Conservation (phyloP, 2,329 filamentous ascomycete species). For the Sarocladium strictum region DNA sequence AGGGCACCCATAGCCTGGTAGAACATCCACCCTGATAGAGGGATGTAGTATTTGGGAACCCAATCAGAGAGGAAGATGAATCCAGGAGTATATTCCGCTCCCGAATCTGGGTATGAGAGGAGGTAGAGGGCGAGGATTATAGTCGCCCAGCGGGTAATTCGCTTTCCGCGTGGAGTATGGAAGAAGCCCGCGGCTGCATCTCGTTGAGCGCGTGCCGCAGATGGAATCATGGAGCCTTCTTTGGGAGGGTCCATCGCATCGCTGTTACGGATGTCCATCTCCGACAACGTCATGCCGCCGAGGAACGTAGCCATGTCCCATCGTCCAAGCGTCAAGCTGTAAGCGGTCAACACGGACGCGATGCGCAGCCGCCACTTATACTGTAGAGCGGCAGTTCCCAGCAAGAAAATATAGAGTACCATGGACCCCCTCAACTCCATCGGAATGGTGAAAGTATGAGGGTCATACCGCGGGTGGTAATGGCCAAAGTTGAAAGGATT, state of each 20-base stretch:
- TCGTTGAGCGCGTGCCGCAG: neutral
- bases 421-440: slow-evolving; percentile 36
- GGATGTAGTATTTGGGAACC: slow-evolving; percentile 29
- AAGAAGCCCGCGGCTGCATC: neutral
- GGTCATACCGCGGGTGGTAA: slow-evolving; percentile 33
- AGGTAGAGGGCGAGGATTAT: slow-evolving; percentile 29
- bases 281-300: slow-evolving; percentile 30
- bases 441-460: slow-evolving; percentile 35
- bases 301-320: slow-evolving; percentile 36
- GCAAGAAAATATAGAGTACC: slow-evolving; percentile 32
- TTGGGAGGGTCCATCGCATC: slow-evolving; percentile 10
- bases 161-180: neutral
- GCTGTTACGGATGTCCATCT: slow-evolving; percentile 26
- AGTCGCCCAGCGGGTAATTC: slow-evolving; percentile 19
- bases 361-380: slow-evolving; percentile 26
- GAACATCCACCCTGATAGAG: slow-evolving; percentile 32
- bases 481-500: slow-evolving; percentile 34
- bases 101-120: slow-evolving; percentile 33
- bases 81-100: slow-evolving; percentile 31
- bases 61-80: slow-evolving; percentile 27
- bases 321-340: slow-evolving; percentile 27
- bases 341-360: slow-evolving; percentile 23
- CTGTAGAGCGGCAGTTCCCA: slow-evolving; percentile 30
- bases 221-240: slow-evolving; percentile 8
- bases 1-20: slow-evolving; percentile 32